phyloP scores from a whole-genome alignment of 495 filamentous ascomycete species.

The Lindgomyces ingoldianus region DNA sequence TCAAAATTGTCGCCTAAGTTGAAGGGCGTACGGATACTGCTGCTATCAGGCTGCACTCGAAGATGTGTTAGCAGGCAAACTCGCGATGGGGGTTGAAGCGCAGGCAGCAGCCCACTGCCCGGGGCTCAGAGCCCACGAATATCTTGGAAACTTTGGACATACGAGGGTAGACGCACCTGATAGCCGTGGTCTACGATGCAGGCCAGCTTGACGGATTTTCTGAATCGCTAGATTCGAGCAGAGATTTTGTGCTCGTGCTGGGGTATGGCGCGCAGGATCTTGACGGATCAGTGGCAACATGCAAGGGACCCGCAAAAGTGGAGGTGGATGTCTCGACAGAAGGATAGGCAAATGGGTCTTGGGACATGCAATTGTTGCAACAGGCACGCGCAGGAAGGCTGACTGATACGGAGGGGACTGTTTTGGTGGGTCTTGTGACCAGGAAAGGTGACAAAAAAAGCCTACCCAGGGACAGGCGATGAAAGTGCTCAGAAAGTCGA shows the following conservation, averaged over 20 bases:
- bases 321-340: slow-evolving; percentile 17
- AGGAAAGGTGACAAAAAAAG: slow-evolving; percentile 13
- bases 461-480: slow-evolving; percentile 32
- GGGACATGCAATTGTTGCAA: slow-evolving; percentile 23
- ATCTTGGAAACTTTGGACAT: slow-evolving; percentile 21
- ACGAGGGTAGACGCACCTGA: slow-evolving; percentile 38
- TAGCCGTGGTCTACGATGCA: slow-evolving; percentile 34
- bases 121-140: slow-evolving; percentile 25
- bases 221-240: slow-evolving; percentile 9
- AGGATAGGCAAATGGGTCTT: slow-evolving; percentile 19
- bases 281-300: slow-evolving; percentile 23
- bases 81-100: slow-evolving; percentile 16
- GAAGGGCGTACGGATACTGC: slow-evolving; percentile 20
- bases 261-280: slow-evolving; percentile 9
- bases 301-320: slow-evolving; percentile 24
- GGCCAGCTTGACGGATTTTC: slow-evolving; percentile 42
- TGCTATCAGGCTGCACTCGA: slow-evolving; percentile 35
- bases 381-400: slow-evolving; percentile 18
- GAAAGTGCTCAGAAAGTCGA: slow-evolving; percentile 29
- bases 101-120: slow-evolving; percentile 35
- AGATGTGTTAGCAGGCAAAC: slow-evolving; percentile 35
- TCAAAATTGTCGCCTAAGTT: slow-evolving; percentile 30
- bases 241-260: slow-evolving; percentile 19
- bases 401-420: slow-evolving; percentile 7
- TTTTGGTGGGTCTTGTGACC: slow-evolving; percentile 34